Evolutionary conservation across 78 protist genomes (phyloP).

Genomic region (Dictyostelium capitatum): DNA sequence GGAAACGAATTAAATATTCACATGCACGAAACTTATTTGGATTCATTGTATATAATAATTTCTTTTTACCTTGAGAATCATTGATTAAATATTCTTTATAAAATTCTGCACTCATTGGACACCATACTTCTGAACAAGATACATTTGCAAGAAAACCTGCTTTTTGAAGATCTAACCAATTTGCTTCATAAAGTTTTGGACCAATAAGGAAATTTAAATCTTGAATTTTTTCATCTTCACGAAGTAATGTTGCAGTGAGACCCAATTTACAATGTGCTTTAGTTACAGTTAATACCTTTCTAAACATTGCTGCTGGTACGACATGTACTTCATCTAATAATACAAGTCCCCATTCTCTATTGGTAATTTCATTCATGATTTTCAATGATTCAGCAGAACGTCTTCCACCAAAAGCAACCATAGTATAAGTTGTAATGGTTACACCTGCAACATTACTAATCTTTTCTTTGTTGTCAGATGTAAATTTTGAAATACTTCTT

Average conservation of each 20-base stretch:
- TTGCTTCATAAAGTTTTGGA: slow-evolving; percentile 99
- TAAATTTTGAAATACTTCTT: slow-evolving; percentile 84
- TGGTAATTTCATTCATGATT: slow-evolving; percentile 88
- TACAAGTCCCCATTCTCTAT: slow-evolving; percentile 98
- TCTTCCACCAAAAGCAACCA: slow-evolving; percentile 92
- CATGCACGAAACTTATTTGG: slow-evolving; percentile 96
- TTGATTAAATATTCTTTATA: slow-evolving; percentile 87
- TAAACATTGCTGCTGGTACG: slow-evolving; percentile 91
- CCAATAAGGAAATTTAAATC: slow-evolving; percentile 98
- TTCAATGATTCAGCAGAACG: slow-evolving; percentile 86
- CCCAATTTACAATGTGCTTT: slow-evolving; percentile 98
- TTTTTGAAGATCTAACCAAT: slow-evolving; percentile 98
- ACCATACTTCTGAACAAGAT: slow-evolving; percentile 94
- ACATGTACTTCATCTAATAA: slow-evolving; percentile 98
- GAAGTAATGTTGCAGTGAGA: slow-evolving; percentile 97
- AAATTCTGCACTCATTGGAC: slow-evolving; percentile 96
- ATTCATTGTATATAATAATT: slow-evolving; percentile 93
- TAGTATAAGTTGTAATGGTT: slow-evolving; percentile 97
- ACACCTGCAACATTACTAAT: slow-evolving; percentile 76
- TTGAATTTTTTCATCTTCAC: slow-evolving; percentile 98
- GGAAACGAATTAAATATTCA: slow-evolving; percentile 92
- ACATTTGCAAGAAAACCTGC: slow-evolving; percentile 91
- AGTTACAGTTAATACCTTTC: slow-evolving; percentile 83
- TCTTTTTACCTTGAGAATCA: slow-evolving; percentile 46
- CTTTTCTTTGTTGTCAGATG: slow-evolving; percentile 87